Percentiles rank a stretch among this genome's conserved stretches.
phyloP scores from a whole-genome alignment of 2,329 filamentous ascomycete species.

The Pseudocercospora vitis region DNA sequence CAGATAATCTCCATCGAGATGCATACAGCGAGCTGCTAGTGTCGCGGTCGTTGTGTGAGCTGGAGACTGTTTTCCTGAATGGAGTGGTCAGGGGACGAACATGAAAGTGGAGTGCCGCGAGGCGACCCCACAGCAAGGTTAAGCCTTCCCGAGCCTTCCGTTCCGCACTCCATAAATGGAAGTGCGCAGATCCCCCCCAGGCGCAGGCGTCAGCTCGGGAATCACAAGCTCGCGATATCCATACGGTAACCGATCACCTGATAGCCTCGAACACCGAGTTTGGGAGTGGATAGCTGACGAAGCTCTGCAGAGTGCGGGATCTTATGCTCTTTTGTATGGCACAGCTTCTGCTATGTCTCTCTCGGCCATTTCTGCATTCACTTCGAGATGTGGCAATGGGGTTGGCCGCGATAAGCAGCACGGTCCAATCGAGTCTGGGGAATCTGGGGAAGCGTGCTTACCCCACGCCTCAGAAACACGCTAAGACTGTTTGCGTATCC shows the following conservation, averaged over 20 bases:
- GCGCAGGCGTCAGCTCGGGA: constrained; percentile 4
- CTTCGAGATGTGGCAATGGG: not conserved
- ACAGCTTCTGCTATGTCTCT: not conserved
- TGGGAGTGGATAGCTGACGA: not conserved
- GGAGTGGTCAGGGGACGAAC: no score
- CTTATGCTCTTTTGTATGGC: no score
- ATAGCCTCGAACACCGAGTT: not conserved
- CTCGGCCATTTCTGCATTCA: not conserved
- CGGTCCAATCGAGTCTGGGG: not conserved
- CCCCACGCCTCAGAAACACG: no score
- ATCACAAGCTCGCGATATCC: constrained; percentile 14
- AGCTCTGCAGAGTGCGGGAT: not conserved
- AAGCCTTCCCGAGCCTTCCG: not conserved
- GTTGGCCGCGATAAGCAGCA: no score
- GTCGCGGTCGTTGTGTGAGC: not conserved
- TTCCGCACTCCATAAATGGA: not conserved
- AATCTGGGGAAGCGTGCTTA: not conserved
- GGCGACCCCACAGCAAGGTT: not conserved
- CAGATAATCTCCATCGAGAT: not conserved
- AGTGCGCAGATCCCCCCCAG: not conserved
- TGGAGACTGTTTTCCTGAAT: constrained; percentile 1
- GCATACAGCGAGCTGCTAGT: not conserved
- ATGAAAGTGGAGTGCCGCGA: not conserved
- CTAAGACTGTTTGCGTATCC: not conserved
- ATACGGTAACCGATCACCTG: constrained; percentile 13